Conservation (phyloP, 225 moss, liverwort and hornwort genomes). For the Takakia lepidozioides region DNA sequence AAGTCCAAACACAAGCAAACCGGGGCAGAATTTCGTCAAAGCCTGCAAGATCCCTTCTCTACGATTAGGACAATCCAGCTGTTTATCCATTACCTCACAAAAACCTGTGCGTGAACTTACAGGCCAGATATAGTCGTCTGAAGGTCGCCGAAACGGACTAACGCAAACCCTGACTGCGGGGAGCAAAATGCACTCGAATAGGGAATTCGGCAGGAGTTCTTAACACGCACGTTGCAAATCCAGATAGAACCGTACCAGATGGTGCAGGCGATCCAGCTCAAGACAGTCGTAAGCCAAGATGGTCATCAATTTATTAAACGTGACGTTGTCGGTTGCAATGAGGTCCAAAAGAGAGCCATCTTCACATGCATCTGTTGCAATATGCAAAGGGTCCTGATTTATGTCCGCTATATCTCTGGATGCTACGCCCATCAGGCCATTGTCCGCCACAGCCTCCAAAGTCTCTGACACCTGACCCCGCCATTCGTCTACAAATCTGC, state of each 20-base stretch:
- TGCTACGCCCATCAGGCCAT: constrained; percentile 20
- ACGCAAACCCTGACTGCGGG: too few relatives aligned
- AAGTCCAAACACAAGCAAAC: constrained; percentile 76
- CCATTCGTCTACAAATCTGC: constrained; percentile 99
- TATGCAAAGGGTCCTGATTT: constrained; percentile 58
- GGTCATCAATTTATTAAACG: constrained; percentile 63
- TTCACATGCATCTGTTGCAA: constrained; percentile 44
- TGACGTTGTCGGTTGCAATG: constrained; percentile 33
- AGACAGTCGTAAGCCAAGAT: constrained; percentile 81
- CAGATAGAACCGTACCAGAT: too few relatives aligned
- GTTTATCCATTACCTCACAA: too few relatives aligned
- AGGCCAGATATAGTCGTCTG: too few relatives aligned
- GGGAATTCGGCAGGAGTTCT: too few relatives aligned
- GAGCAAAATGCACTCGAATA: too few relatives aligned
- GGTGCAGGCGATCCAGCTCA: constrained; percentile 47
- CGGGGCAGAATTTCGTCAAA: constrained; percentile 48
- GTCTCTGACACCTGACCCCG: constrained; percentile 63
- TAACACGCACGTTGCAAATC: too few relatives aligned
- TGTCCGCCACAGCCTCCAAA: constrained; percentile 47
- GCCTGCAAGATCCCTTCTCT: constrained; percentile 23
- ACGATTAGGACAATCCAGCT: background rate
- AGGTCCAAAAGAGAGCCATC: constrained; percentile 47
- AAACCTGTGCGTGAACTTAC: too few relatives aligned
- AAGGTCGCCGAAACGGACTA: too few relatives aligned
- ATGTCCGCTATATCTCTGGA: constrained; percentile 62